A percentile compares a stretch with the other conserved stretches of the same genome.
Conservation (phyloP, 768 basidiomycete genomes). For the Sistotremastrum suecicum region DNA sequence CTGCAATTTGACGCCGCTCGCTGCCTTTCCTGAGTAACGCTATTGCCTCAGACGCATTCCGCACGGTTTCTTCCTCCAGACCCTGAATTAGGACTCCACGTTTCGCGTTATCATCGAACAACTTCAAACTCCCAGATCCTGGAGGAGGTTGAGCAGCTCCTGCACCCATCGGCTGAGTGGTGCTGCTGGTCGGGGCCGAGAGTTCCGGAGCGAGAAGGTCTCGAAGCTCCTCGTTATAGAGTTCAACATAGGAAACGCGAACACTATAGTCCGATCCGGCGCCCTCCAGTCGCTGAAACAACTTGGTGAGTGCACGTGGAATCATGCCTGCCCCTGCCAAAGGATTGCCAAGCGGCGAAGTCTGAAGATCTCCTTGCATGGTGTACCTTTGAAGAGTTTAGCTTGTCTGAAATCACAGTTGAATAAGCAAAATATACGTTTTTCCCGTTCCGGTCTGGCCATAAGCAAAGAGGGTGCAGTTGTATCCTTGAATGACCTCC, state of each 20-base stretch:
- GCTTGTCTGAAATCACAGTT: neutral
- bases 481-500: slow-evolving; percentile 91
- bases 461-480: slow-evolving; percentile 95
- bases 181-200: slow-evolving; percentile 43
- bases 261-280: slow-evolving; percentile 75
- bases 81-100: slow-evolving; percentile 90
- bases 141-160: slow-evolving; percentile 13
- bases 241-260: slow-evolving; percentile 85
- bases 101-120: slow-evolving; percentile 86
- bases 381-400: slow-evolving; percentile 51
- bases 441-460: slow-evolving; percentile 99
- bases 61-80: slow-evolving; percentile 78
- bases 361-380: slow-evolving; percentile 89
- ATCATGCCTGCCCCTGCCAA: slow-evolving; percentile 90
- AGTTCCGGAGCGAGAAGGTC: slow-evolving; percentile 82
- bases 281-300: slow-evolving; percentile 79
- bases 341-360: slow-evolving; percentile 77
- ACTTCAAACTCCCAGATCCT: slow-evolving; percentile 48
- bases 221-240: slow-evolving; percentile 97
- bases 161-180: slow-evolving; percentile 66
- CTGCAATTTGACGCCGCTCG: slow-evolving; percentile 80
- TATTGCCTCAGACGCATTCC: slow-evolving; percentile 71
- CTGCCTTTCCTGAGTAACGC: slow-evolving; percentile 80
- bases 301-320: slow-evolving; percentile 79
- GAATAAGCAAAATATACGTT: slow-evolving; percentile 48